phyloP scores from a whole-genome alignment of 768 basidiomycete genomes.

The Cantharellus anzutake region DNA sequence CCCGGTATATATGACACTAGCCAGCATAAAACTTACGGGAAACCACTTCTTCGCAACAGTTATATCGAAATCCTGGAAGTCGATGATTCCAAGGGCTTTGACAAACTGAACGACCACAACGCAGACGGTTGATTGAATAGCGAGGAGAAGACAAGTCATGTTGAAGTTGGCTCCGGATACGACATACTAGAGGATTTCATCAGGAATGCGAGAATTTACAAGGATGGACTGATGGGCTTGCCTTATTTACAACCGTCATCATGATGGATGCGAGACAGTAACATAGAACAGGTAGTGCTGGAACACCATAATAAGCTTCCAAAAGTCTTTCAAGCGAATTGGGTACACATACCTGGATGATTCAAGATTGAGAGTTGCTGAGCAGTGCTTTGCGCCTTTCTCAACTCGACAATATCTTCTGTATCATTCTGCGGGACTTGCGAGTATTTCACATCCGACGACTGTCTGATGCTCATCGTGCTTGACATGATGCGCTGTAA shows the following conservation, averaged over 20 bases:
- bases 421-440: too few relatives aligned
- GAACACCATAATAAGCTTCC: not conserved
- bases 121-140: slow-evolving; percentile 82
- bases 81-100: slow-evolving; percentile 62
- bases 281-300: slow-evolving; percentile 65
- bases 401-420: slow-evolving; percentile 33
- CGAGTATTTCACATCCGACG: too few relatives aligned
- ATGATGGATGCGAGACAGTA: slow-evolving; percentile 87
- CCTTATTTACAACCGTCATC: slow-evolving; percentile 98
- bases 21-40: slow-evolving; percentile 81
- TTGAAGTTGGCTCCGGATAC: slow-evolving; percentile 86
- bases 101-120: slow-evolving; percentile 50
- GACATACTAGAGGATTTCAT: slow-evolving; percentile 42
- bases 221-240: slow-evolving; percentile 16
- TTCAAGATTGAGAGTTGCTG: not conserved
- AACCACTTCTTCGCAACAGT: slow-evolving; percentile 86
- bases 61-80: slow-evolving; percentile 65
- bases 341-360: not conserved
- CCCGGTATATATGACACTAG: slow-evolving; percentile 92
- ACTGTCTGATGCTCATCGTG: too few relatives aligned
- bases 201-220: not conserved
- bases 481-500: too few relatives aligned
- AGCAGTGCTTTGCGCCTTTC: slow-evolving; percentile 22
- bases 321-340: not conserved
- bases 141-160: slow-evolving; percentile 90